Conservation (phyloP, 345 rosid genomes). For the Gossypium sturtianum region DNA sequence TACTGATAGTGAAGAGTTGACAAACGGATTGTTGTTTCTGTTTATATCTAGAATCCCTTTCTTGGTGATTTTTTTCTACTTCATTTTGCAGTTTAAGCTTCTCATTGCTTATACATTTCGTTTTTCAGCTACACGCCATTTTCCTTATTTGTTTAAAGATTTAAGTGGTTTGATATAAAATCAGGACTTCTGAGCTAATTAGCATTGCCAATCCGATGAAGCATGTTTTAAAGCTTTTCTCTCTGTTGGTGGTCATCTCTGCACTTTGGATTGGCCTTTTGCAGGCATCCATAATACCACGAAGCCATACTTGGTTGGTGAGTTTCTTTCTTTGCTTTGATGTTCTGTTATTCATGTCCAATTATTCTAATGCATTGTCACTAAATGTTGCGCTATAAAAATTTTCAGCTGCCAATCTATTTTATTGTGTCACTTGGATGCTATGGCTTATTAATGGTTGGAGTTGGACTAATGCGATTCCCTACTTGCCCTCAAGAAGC, state of each 20-base stretch:
- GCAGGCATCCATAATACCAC: conserved; percentile 41
- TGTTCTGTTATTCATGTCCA: not conserved
- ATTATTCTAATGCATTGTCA: not conserved
- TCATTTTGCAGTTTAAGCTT: not conserved
- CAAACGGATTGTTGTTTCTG: not conserved
- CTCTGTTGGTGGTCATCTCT: conserved; percentile 30
- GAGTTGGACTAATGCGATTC: conserved; percentile 59
- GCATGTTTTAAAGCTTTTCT: conserved; percentile 42
- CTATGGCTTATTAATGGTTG: conserved; percentile 77
- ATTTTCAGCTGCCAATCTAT: conserved; percentile 53
- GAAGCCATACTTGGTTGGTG: conserved; percentile 46
- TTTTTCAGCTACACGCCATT: not conserved
- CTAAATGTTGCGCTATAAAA: not conserved
- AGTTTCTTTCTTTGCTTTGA: conserved; percentile 5
- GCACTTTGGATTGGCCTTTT: conserved; percentile 45
- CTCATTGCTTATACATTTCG: not conserved
- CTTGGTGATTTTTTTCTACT: not conserved
- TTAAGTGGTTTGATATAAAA: conserved; percentile 2
- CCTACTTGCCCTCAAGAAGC: conserved; percentile 82
- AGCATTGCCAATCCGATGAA: conserved; percentile 30
- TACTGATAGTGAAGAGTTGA: not conserved
- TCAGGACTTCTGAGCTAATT: conserved; percentile 7
- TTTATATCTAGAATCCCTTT: not conserved
- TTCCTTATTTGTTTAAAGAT: not conserved
- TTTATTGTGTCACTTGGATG: conserved; percentile 64